Percentiles rank a stretch among this genome's conserved stretches.
These are phyloP conservation scores for Chenopodium berlandieri DNA, from an alignment of 148 eudicot species.

Conservation along the genomic window DNA sequence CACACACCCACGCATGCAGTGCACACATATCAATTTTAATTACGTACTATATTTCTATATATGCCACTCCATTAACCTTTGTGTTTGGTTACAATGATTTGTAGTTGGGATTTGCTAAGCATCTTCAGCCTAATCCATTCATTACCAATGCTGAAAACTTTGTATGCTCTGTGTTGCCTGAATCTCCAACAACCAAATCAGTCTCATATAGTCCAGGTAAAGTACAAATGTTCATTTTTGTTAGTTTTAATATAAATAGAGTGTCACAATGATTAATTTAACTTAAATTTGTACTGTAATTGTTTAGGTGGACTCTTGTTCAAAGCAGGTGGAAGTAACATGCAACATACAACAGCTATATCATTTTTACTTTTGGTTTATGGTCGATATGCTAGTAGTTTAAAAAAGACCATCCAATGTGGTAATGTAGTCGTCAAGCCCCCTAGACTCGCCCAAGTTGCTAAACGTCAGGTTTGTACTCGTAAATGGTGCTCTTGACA, in stretches of 20 bases:
- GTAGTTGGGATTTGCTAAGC: conserved; percentile 29
- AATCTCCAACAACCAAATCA: conserved; percentile 45
- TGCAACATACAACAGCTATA: conserved; percentile 47
- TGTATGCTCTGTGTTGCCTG: conserved; percentile 59
- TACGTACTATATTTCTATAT: background rate
- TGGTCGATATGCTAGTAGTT: conserved; percentile 32
- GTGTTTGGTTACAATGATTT: background rate
- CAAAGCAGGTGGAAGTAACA: conserved; percentile 46
- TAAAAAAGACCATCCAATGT: conserved; percentile 37
- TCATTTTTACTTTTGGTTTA: conserved; percentile 55
- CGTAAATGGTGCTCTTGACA: background rate
- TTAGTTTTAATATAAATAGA: too few relatives aligned
- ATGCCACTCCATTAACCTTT: background rate
- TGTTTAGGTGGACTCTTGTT: conserved; percentile 52
- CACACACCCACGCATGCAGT: too few relatives aligned
- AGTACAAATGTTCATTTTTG: too few relatives aligned
- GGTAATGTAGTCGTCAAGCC: conserved; percentile 29
- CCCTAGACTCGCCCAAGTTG: conserved; percentile 32
- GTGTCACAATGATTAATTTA: too few relatives aligned
- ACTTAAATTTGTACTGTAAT: background rate
- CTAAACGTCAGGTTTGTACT: conserved; percentile 41
- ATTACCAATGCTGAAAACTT: conserved; percentile 41
- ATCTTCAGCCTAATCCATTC: conserved; percentile 31
- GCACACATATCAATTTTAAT: background rate
- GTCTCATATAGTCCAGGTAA: conserved; percentile 42